These are phyloP conservation scores for Trichoderma gracile DNA, from an alignment of 2,329 filamentous ascomycete genomes.

Conservation along the genomic window DNA sequence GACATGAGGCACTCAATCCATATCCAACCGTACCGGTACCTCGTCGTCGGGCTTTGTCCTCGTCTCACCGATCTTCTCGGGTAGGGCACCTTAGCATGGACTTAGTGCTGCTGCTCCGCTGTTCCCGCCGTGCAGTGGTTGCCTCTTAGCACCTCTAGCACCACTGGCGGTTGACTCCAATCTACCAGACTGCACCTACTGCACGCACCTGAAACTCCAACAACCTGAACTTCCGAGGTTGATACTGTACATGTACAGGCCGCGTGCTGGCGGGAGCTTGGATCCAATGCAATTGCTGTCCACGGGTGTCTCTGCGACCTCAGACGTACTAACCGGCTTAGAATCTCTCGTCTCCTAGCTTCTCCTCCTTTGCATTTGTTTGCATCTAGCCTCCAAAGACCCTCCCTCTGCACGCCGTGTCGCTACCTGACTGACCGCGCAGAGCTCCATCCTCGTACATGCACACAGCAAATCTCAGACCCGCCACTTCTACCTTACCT, in stretches of 20 bases:
- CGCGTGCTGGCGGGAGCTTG: background rate
- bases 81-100: slow-evolving; percentile 16
- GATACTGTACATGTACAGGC: background rate
- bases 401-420: background rate
- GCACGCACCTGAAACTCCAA: background rate
- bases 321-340: slow-evolving; percentile 1
- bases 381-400: background rate
- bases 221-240: too few species aligned
- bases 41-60: background rate
- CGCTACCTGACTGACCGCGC: too few species aligned
- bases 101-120: slow-evolving; percentile 15
- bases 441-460: slow-evolving; percentile 3
- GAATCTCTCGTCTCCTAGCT: background rate
- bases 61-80: slow-evolving; percentile 16
- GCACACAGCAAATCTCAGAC: background rate
- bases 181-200: too few species aligned
- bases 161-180: too few species aligned
- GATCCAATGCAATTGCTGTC: too few species aligned
- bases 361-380: background rate
- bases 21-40: background rate
- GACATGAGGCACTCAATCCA: too few species aligned
- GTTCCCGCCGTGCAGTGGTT: background rate
- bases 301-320: background rate
- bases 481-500: background rate
- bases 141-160: slow-evolving; percentile 1